These are phyloP conservation scores for Protea cynaroides DNA, from an alignment of 164 flowering plant species.

Conservation along the genomic window DNA sequence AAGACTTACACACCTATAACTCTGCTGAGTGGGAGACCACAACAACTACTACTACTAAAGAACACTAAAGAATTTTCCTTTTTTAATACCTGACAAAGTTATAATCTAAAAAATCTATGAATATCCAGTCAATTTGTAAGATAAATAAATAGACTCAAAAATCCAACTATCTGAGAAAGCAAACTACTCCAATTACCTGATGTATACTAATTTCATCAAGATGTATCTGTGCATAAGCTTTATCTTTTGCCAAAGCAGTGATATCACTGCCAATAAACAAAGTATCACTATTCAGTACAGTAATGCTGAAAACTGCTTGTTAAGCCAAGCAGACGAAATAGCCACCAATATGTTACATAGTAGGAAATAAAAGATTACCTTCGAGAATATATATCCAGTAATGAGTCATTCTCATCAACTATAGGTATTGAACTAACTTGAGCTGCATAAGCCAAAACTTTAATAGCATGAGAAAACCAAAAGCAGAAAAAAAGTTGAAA, in stretches of 20 bases:
- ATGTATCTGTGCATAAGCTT: constrained; percentile 48
- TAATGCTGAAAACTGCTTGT: neutral
- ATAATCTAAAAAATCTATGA: too few relatives aligned
- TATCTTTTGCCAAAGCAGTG: constrained; percentile 65
- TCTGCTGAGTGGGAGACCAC: too few relatives aligned
- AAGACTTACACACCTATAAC: too few relatives aligned
- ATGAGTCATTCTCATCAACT: constrained; percentile 81
- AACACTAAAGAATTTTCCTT: too few relatives aligned
- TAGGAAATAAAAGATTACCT: constrained; percentile 40
- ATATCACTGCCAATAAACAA: constrained; percentile 44
- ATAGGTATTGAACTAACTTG: constrained; percentile 89
- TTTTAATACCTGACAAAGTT: too few relatives aligned
- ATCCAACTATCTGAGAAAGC: neutral
- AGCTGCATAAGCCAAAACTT: constrained; percentile 39
- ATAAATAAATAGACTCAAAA: too few relatives aligned
- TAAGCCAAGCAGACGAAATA: neutral
- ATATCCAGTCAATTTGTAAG: too few relatives aligned
- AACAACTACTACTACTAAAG: too few relatives aligned
- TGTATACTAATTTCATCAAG: constrained; percentile 60
- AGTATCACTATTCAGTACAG: constrained; percentile 1
- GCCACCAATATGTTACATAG: neutral
- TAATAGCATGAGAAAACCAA: constrained; percentile 4
- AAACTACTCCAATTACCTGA: constrained; percentile 33
- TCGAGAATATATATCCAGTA: constrained; percentile 80
- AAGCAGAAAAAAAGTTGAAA: neutral